These are phyloP conservation scores for Boletus tylopilopsis DNA, from an alignment of 768 basidiomycete species.

Conservation along the genomic window DNA sequence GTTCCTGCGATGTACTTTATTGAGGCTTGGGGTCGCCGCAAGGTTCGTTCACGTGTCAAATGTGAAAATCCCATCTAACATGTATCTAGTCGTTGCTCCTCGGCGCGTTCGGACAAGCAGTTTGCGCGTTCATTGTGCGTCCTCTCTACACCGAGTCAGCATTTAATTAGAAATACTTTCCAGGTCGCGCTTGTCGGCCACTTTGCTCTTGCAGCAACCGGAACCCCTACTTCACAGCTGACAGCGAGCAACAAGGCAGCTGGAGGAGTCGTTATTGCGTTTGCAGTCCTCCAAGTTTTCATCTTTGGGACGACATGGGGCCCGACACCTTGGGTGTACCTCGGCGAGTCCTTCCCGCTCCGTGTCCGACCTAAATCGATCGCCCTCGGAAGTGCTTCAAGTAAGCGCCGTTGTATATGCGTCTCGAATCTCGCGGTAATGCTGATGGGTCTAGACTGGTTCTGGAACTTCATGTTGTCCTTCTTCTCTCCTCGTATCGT, in stretches of 20 bases:
- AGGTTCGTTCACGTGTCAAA: constrained; percentile 32
- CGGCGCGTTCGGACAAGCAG: constrained; percentile 57
- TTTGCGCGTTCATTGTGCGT: constrained; percentile 58
- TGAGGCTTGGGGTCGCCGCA: constrained; percentile 71
- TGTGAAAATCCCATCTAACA: neutral
- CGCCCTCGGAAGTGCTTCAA: constrained; percentile 64
- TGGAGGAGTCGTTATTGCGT: constrained; percentile 66
- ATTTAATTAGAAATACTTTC: neutral
- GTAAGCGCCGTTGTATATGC: constrained; percentile 22
- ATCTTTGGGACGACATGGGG: constrained; percentile 76
- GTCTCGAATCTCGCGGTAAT: neutral
- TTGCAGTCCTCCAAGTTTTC: constrained; percentile 75
- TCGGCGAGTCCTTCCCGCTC: constrained; percentile 79
- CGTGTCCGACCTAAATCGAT: constrained; percentile 76
- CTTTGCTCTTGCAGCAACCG: constrained; percentile 53
- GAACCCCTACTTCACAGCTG: constrained; percentile 44
- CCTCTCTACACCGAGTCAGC: neutral
- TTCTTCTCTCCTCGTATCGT: constrained; percentile 73
- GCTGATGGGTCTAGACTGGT: constrained; percentile 41
- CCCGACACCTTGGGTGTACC: constrained; percentile 71
- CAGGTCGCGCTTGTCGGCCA: constrained; percentile 73
- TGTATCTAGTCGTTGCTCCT: constrained; percentile 53
- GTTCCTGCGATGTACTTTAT: constrained; percentile 67
- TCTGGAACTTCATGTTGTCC: constrained; percentile 74
- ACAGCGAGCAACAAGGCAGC: constrained; percentile 57